A percentile compares a stretch with the other conserved stretches of the same genome.
Evolutionary conservation across 164 flowering plant species (phyloP).

Genomic region (Chloranthus sessilifolius): DNA sequence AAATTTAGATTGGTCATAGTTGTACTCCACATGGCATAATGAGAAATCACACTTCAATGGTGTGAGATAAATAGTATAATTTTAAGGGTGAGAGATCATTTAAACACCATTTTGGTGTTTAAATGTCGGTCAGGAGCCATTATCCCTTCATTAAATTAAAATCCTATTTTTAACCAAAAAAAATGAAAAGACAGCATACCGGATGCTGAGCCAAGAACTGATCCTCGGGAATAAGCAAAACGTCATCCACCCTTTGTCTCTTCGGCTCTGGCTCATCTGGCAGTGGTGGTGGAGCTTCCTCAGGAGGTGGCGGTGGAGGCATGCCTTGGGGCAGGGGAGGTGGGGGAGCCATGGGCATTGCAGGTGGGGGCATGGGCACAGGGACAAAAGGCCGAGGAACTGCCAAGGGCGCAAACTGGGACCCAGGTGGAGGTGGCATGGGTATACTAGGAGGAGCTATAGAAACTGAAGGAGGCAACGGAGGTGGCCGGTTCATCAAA

Average conservation of each 20-base stretch:
- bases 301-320: slow-evolving; percentile 96
- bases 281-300: slow-evolving; percentile 95
- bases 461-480: slow-evolving; percentile 39
- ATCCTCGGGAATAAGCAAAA: slow-evolving; percentile 77
- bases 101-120: too few relatives aligned
- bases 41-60: too few relatives aligned
- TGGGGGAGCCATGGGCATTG: slow-evolving; percentile 22
- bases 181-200: slow-evolving; percentile 26
- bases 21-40: too few relatives aligned
- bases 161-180: background rate
- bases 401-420: slow-evolving; percentile 57
- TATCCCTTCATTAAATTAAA: too few relatives aligned
- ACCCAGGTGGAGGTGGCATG: slow-evolving; percentile 81
- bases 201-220: slow-evolving; percentile 90
- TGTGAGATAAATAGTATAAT: too few relatives aligned
- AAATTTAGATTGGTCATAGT: too few relatives aligned
- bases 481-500: slow-evolving; percentile 58
- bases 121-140: too few relatives aligned
- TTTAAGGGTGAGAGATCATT: too few relatives aligned
- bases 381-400: slow-evolving; percentile 49
- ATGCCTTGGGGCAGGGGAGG: slow-evolving; percentile 74
- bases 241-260: slow-evolving; percentile 89
- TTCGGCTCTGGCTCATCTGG: slow-evolving; percentile 99
- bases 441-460: slow-evolving; percentile 31
- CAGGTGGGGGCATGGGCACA: slow-evolving; percentile 44